Evolutionary conservation across 164 flowering plant species (phyloP), one percentile per base, ranked within the genome.

Genomic region (Piper longum): DNA sequence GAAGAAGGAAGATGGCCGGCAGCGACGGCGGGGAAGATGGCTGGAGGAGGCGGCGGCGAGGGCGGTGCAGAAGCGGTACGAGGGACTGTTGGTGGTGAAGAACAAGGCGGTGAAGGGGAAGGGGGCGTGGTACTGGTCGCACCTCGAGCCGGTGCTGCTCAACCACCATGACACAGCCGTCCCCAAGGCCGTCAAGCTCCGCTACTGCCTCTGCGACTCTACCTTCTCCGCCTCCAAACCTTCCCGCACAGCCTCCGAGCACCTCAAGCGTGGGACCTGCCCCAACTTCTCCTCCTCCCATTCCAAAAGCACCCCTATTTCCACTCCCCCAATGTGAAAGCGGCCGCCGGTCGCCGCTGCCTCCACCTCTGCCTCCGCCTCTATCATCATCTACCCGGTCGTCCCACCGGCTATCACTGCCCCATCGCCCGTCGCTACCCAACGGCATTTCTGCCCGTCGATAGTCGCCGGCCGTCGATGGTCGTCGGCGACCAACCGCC

Each of bases 121-220:
- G 70, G 98, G 98, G n/a, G 98, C 98, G 12, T 92, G 96, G 96
- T 92, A 92, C 63, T 92, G 98, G 98, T 82, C 85, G 2, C 93
- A 92, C 78, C 75, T 92, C 9, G 98, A 92, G 68, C 98, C 98
- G 2, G 69, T 92, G 43, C 73, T 92, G 56, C 80, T 89, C 7
- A 83, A 76, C 65, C 79, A 78, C 80, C 43, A 80, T 39, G 98
- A 92, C 41, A 81, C 91, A 0, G 89, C 88, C 0, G 66, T 84
- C 1, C 79, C 96, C 56, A 87, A 86, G 61, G 93, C 96, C 2
- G 96, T 92, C 14, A 92, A 92, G 79, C 89, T 92, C 62, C 70
- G 86, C 36, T 92, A 96, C 67, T 76, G 82, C 17, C 72, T 89
- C 11, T 92, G 98, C 74, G 87, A 84, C 64, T 82, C 98, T 59